Evolutionary conservation across 1,139 yeast species (phyloP), one percentile per base, ranked within the genome.

Genomic region (Candida albicans): DNA sequence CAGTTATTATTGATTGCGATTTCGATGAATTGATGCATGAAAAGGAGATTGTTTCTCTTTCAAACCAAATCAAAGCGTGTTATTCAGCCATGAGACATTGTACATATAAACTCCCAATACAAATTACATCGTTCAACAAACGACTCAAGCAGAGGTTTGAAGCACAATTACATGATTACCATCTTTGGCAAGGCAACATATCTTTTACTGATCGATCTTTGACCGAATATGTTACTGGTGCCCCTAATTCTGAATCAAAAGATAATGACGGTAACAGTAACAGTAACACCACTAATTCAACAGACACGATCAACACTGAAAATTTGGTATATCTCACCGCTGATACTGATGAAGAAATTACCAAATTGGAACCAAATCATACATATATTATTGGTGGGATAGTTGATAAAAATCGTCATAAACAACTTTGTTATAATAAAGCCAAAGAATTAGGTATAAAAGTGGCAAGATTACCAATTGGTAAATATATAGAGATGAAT

Each of bases 371-470:
- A 48, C 79, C 82, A 4, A 84, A 82, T 4, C 75, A 76, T 61
- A 86, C 95, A 0, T 93, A 93, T 56, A 79, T 91, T 38, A 82
- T 93, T 42, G 99, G 99, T 8, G 99, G 99, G 0, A 91, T 93
- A 43, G 98, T 93, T 8, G 99, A 93, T 63, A 93, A 91, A 64
- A 95, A 95, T 51, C 77, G 98, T 53, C 87, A 93, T 69, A 91
- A 91, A 64, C 73, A 75, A 50, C 66, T 93, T 40, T 93, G 99
- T 64, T 75, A 81, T 45, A 77, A 86, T 52, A 93, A 91, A 62
- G 99, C 99, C 1, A 75, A 81, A 52, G 68, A 73, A 48, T 68
- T 87, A 54, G 90, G 90, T 0, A 73, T 93, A 18, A 64, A 71
- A 37, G 88, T 95, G 4, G 93, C 84, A 18, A 77, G 88, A 56